Base-by-base conservation (phyloP, 805 yeast species). In the Ogataea degrootiae region DNA sequence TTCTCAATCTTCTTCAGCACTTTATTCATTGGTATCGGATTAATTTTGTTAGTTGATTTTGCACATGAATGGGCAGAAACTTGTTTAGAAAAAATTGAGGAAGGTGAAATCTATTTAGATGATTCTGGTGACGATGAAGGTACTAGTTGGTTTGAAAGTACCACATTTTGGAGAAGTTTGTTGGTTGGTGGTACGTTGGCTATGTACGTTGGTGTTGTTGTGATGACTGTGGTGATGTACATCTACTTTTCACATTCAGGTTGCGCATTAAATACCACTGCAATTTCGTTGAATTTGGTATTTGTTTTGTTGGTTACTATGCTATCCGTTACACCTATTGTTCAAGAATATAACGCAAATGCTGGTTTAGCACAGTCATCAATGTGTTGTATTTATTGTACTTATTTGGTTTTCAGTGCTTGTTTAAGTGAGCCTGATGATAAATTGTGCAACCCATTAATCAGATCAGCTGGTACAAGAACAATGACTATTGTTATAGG, bases 51-150 rank as follows among this genome's bases (percentile, higher is more conserved):
- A 42, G 97, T 94, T 33, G 99, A 94, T 66, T 94, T 89, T 74
- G 98, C 99, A 4, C 98, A 94, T 67, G 92, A 92, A 56, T 94
- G 97, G 97, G 97, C 98, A 0, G 99, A 94, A 59, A 87, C 86
- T 7, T 94, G 99, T 65, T 76, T 94, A 45, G 90, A 85, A 54
- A 87, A 89, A 58, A 88, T 94, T 38, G 98, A 94, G 62, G 82
- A 83, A 58, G 92, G 86, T 48, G 86, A 82, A 43, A 67, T 68
- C 19, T 68, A 66, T 67, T 73, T 47, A 9, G 81, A 74, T 49
- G 81, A 76, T 41, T 80, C 73, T 41, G 73, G 72, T 17, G 79
- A 73, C 49, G 68, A 63, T 43, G 55, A 47, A 31, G 79, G 70
- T 48, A 78, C 70, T 48, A 39, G 54, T 14, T 60, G 58, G 40